Evolutionary conservation across 2,329 filamentous ascomycete species (phyloP).

Genomic region (Aspergillus tubingensis): DNA sequence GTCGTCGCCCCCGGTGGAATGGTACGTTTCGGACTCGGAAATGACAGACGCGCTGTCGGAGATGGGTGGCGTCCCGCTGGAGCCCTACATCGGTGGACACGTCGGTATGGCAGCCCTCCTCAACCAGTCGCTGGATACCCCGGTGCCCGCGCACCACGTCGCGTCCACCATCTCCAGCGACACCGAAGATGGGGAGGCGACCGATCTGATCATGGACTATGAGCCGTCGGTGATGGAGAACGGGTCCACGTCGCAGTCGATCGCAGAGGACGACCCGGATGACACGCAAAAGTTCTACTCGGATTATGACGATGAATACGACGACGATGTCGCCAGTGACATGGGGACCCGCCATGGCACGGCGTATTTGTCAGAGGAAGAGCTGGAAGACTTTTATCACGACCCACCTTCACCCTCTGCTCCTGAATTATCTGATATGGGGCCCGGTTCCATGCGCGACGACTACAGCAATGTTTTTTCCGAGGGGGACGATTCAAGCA

Average conservation of each 20-base stretch:
- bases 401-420: conserved; percentile 20
- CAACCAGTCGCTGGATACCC: conserved; percentile 22
- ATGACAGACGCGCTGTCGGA: conserved; percentile 26
- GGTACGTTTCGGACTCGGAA: conserved; percentile 28
- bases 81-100: conserved; percentile 18
- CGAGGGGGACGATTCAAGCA: conserved; percentile 19
- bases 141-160: conserved; percentile 15
- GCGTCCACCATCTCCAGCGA: conserved; percentile 25
- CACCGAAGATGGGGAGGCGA: conserved; percentile 21
- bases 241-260: conserved; percentile 16
- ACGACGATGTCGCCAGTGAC: conserved; percentile 13
- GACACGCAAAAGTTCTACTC: conserved; percentile 38
- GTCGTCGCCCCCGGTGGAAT: conserved; percentile 19
- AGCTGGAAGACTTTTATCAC: conserved; percentile 36
- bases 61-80: conserved; percentile 25
- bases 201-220: conserved; percentile 29
- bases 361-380: conserved; percentile 23
- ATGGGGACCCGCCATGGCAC: conserved; percentile 5
- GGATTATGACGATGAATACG: conserved; percentile 26
- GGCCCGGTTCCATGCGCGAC: conserved; percentile 15
- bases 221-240: conserved; percentile 23
- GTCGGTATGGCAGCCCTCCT: conserved; percentile 22
- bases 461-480: conserved; percentile 20
- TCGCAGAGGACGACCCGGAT: conserved; percentile 31
- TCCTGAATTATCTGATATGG: conserved; percentile 16